These are phyloP conservation scores for Lipomyces mesembrius DNA, from an alignment of 805 yeast species.

Conservation along the genomic window DNA sequence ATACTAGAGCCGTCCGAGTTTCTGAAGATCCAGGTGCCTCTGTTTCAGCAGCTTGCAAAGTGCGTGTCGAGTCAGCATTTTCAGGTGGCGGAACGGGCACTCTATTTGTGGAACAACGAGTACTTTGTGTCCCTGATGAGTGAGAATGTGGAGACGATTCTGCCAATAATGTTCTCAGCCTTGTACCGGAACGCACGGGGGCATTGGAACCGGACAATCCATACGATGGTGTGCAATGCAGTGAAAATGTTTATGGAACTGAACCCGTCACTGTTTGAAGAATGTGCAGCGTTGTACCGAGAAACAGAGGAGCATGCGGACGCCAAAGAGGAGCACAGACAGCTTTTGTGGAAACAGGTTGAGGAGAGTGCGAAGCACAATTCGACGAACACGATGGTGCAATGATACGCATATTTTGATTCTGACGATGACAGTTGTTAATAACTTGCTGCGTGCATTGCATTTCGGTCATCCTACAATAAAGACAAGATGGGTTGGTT, in stretches of 20 bases:
- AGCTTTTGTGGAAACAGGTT: slow-evolving; percentile 64
- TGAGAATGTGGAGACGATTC: slow-evolving; percentile 83
- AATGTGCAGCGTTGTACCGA: slow-evolving; percentile 70
- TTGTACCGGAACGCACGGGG: slow-evolving; percentile 79
- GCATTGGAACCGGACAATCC: slow-evolving; percentile 94
- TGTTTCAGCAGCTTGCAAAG: slow-evolving; percentile 90
- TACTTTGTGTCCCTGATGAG: slow-evolving; percentile 87
- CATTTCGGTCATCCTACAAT: slow-evolving; percentile 3
- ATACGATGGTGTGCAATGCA: slow-evolving; percentile 87
- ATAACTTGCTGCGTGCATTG: neutral
- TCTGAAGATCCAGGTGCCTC: slow-evolving; percentile 85
- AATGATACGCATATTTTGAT: slow-evolving; percentile 6
- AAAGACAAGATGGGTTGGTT: slow-evolving; percentile 1
- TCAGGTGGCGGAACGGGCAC: slow-evolving; percentile 94
- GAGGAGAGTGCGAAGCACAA: slow-evolving; percentile 55
- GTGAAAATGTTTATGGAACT: slow-evolving; percentile 90
- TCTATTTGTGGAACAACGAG: slow-evolving; percentile 93
- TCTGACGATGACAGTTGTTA: neutral
- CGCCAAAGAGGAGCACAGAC: slow-evolving; percentile 55
- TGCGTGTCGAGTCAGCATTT: slow-evolving; percentile 95
- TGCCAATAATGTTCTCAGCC: slow-evolving; percentile 90
- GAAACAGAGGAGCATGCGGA: slow-evolving; percentile 29
- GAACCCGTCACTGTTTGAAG: slow-evolving; percentile 87
- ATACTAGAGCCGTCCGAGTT: slow-evolving; percentile 94
- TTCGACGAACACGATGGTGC: slow-evolving; percentile 8